Conservation (phyloP, 2,329 filamentous ascomycete species). For the Didymella glomerata region DNA sequence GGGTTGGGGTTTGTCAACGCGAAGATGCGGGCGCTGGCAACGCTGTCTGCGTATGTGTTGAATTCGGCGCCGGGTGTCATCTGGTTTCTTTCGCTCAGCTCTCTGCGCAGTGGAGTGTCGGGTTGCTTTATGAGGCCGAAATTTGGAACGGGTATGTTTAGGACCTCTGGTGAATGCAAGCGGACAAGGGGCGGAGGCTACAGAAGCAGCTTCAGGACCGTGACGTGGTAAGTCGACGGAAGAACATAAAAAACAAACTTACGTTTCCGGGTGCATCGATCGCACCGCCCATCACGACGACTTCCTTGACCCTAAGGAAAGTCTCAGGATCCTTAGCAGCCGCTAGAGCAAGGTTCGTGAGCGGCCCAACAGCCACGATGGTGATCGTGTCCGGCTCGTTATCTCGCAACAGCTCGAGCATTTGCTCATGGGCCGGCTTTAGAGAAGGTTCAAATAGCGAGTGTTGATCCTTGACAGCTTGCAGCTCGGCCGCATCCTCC, state of each 20-base stretch:
- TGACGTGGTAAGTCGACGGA: slow-evolving; percentile 7
- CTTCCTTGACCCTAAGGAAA: slow-evolving; percentile 86
- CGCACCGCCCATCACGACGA: slow-evolving; percentile 94
- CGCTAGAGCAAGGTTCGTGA: slow-evolving; percentile 93
- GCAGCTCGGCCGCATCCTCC: slow-evolving; percentile 47
- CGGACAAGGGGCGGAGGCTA: slow-evolving; percentile 35
- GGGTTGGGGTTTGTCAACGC: slow-evolving; percentile 67
- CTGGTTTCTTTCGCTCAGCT: slow-evolving; percentile 52
- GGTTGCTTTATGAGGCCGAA: slow-evolving; percentile 53
- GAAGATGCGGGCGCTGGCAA: slow-evolving; percentile 59
- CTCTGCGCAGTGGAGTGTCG: slow-evolving; percentile 41
- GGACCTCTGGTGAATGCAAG: slow-evolving; percentile 30
- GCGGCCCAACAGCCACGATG: slow-evolving; percentile 87
- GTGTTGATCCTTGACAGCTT: slow-evolving; percentile 51
- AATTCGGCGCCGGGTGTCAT: slow-evolving; percentile 87
- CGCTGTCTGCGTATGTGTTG: slow-evolving; percentile 86
- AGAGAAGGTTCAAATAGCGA: slow-evolving; percentile 78
- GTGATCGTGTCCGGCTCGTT: slow-evolving; percentile 85
- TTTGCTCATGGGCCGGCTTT: slow-evolving; percentile 79
- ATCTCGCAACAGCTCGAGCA: slow-evolving; percentile 82
- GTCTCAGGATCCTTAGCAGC: slow-evolving; percentile 88
- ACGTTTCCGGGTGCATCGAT: slow-evolving; percentile 81
- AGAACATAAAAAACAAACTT: slow-evolving; percentile 25
- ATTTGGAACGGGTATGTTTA: slow-evolving; percentile 40
- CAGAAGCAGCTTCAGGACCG: slow-evolving; percentile 21